Evolutionary conservation across 768 basidiomycete species (phyloP).

Genomic region (Tephrocybe sp.): DNA sequence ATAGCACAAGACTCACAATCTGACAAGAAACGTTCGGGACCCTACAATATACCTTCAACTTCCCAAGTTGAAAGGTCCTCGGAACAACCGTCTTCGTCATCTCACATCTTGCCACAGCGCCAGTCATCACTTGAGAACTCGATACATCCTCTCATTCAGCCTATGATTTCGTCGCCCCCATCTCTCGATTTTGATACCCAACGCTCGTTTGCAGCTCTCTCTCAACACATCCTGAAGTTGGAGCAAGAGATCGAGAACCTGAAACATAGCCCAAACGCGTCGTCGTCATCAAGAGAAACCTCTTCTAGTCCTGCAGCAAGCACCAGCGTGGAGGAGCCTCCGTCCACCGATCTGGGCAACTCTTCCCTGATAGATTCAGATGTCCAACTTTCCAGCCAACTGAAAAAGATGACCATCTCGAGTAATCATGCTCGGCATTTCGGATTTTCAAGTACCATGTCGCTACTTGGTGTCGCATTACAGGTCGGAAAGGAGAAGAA

Average conservation of each 20-base stretch:
- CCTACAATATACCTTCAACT: neutral
- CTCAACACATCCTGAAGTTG: slow-evolving; percentile 13
- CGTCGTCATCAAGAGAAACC: neutral
- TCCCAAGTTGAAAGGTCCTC: neutral
- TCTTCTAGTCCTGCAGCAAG: slow-evolving; percentile 2
- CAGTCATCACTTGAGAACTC: neutral
- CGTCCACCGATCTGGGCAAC: neutral
- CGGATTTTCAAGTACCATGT: slow-evolving; percentile 18
- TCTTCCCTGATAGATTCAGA: neutral
- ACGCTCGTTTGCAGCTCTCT: slow-evolving; percentile 11
- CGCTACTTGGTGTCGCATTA: slow-evolving; percentile 18
- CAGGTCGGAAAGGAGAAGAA: slow-evolving; percentile 14
- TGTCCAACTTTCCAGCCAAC: slow-evolving; percentile 12
- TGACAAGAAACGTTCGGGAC: slow-evolving; percentile 25
- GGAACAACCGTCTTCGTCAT: neutral
- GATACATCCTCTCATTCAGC: slow-evolving; percentile 13
- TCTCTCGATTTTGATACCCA: slow-evolving; percentile 10
- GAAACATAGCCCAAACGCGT: neutral
- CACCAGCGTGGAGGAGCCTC: neutral
- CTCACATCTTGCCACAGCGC: neutral
- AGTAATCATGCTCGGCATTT: slow-evolving; percentile 16
- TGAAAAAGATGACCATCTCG: slow-evolving; percentile 17
- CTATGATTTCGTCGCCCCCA: slow-evolving; percentile 12
- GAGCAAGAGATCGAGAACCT: slow-evolving; percentile 18
- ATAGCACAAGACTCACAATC: no score